Evolutionary conservation across 331 rosid genomes (phyloP).

Genomic region (Acacia concinna): DNA sequence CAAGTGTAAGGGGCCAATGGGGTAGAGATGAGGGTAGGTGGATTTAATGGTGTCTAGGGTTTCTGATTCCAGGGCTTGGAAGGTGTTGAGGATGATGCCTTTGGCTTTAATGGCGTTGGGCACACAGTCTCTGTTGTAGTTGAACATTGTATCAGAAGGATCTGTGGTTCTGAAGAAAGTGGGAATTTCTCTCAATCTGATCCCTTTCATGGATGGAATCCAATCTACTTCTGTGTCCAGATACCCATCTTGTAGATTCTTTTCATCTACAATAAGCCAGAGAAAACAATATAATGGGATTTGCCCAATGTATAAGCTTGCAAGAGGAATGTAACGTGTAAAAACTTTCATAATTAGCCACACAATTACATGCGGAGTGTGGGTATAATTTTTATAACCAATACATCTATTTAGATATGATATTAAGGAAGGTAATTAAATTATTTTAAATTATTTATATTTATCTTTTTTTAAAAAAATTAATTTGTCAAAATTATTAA

Average conservation of each 20-base stretch:
- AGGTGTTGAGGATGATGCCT: background rate
- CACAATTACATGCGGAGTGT: too few relatives aligned
- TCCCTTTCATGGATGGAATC: background rate
- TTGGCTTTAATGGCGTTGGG: background rate
- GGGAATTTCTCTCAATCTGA: background rate
- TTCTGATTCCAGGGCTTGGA: background rate
- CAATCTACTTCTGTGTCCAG: slow-evolving; percentile 39
- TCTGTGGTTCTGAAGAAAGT: background rate
- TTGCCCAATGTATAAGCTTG: background rate
- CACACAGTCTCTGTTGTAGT: background rate
- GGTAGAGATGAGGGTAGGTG: background rate
- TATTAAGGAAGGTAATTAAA: too few relatives aligned
- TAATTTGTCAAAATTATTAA: too few relatives aligned
- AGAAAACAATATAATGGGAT: background rate
- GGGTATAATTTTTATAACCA: too few relatives aligned
- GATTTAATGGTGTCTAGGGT: background rate
- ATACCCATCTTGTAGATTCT: slow-evolving; percentile 31
- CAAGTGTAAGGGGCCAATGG: background rate
- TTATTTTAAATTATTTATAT: too few relatives aligned
- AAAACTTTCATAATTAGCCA: too few relatives aligned
- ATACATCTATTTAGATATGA: too few relatives aligned
- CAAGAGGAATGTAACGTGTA: too few relatives aligned
- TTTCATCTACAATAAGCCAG: slow-evolving; percentile 23
- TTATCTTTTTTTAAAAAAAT: too few relatives aligned
- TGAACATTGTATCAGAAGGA: slow-evolving; percentile 4